A percentile compares a stretch with the other conserved stretches of the same genome.
These are phyloP conservation scores for Solanum sitiens DNA, from an alignment of 257 asterid genomes.

Conservation along the genomic window DNA sequence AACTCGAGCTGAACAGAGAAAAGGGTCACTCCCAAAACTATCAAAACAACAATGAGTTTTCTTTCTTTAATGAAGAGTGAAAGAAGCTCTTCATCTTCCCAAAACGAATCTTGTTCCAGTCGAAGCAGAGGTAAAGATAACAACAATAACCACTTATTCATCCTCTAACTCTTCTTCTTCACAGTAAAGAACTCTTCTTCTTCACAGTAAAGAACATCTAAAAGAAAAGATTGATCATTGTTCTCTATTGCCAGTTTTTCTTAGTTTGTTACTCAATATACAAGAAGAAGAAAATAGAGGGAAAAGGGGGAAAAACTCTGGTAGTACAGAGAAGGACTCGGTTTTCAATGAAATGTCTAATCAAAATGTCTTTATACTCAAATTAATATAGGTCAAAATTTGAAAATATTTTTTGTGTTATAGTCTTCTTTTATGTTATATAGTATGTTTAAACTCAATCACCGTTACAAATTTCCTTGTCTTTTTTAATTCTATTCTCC, in stretches of 20 bases:
- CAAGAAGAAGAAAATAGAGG: constrained; percentile 20
- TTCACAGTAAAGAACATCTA: constrained; percentile 19
- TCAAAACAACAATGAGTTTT: constrained; percentile 8
- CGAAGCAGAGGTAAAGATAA: constrained; percentile 17
- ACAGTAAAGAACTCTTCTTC: too few species aligned
- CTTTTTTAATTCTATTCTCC: too few species aligned
- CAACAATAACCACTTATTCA: not conserved
- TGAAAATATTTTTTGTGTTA: too few species aligned
- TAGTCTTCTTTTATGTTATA: too few species aligned
- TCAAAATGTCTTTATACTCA: too few species aligned
- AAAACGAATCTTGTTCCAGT: constrained; percentile 49
- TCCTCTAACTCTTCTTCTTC: constrained; percentile 31
- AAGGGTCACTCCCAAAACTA: not conserved
- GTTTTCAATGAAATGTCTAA: too few species aligned
- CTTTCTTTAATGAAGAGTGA: constrained; percentile 60
- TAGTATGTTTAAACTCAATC: too few species aligned
- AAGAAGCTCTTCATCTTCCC: constrained; percentile 68
- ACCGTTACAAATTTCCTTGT: too few species aligned
- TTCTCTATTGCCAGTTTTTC: constrained; percentile 33
- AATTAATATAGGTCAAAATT: too few species aligned
- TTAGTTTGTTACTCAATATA: constrained; percentile 24
- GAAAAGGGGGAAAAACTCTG: too few species aligned
- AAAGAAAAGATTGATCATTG: constrained; percentile 19
- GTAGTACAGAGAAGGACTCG: too few species aligned
- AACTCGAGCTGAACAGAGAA: constrained; percentile 20